phyloP scores from a whole-genome alignment of 2,329 filamentous ascomycete genomes.

The Alternaria burnsii region DNA sequence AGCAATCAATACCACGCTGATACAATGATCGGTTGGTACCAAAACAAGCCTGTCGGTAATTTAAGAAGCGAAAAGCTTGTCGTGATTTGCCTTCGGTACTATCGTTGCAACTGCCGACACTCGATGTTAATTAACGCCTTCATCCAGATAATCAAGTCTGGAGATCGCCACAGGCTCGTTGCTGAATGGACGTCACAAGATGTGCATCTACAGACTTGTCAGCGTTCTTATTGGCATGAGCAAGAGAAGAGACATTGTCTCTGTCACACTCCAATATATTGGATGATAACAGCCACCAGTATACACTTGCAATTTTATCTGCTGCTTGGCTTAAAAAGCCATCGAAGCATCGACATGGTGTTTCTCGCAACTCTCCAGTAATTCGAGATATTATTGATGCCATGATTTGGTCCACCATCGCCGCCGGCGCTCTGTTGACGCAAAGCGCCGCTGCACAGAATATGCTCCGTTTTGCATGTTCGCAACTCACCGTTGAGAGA shows the following conservation, averaged over 20 bases:
- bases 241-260: neutral
- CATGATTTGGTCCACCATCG: constrained; percentile 39
- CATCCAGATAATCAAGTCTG: constrained; percentile 15
- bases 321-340: constrained; percentile 1
- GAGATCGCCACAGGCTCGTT: neutral
- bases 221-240: neutral
- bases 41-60: neutral
- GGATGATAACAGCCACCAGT: neutral
- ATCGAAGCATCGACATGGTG: neutral
- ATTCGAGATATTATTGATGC: neutral
- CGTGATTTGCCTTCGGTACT: constrained; percentile 26
- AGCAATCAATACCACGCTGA: neutral
- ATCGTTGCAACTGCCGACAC: constrained; percentile 28
- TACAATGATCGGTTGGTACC: neutral
- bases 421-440: constrained; percentile 29
- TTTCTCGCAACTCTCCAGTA: neutral
- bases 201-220: neutral
- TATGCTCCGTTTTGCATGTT: constrained; percentile 48
- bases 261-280: neutral
- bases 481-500: constrained; percentile 58
- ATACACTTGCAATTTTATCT: too few species aligned
- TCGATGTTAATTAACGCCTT: constrained; percentile 26
- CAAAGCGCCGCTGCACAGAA: constrained; percentile 41
- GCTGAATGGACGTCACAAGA: neutral
- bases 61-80: constrained; percentile 1